These are phyloP conservation scores for Coniophora puteana DNA, from an alignment of 1,284 basidiomycete genomes.

Conservation along the genomic window DNA sequence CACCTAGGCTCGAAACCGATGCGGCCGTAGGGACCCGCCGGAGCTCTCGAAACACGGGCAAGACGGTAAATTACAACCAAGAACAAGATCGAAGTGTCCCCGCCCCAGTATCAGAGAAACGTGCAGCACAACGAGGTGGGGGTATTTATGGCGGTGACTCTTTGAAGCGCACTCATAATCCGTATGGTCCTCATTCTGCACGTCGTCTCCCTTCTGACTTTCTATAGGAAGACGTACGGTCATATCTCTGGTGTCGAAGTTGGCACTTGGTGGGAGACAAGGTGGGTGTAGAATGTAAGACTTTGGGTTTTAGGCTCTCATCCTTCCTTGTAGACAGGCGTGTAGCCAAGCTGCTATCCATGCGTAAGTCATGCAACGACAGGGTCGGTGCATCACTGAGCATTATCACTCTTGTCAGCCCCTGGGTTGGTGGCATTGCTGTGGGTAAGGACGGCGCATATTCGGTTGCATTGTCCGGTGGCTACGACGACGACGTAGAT, in stretches of 20 bases:
- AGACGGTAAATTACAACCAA: slow-evolving; percentile 50
- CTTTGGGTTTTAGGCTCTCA: not conserved
- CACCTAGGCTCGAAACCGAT: slow-evolving; percentile 13
- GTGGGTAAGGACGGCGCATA: slow-evolving; percentile 66
- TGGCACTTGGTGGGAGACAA: slow-evolving; percentile 76
- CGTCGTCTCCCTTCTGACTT: slow-evolving; percentile 4
- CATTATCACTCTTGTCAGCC: slow-evolving; percentile 34
- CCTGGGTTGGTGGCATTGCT: slow-evolving; percentile 77
- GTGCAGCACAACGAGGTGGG: slow-evolving; percentile 27
- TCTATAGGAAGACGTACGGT: slow-evolving; percentile 28
- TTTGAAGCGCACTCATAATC: slow-evolving; percentile 50
- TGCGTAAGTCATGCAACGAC: slow-evolving; percentile 46
- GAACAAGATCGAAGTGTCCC: slow-evolving; percentile 31
- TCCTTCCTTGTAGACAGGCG: slow-evolving; percentile 39
- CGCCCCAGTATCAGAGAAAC: slow-evolving; percentile 33
- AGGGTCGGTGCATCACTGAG: slow-evolving; percentile 44
- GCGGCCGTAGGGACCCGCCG: slow-evolving; percentile 40
- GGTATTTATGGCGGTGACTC: slow-evolving; percentile 36
- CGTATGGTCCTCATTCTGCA: slow-evolving; percentile 39
- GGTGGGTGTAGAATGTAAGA: slow-evolving; percentile 30
- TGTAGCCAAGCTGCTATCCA: slow-evolving; percentile 74
- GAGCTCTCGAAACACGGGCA: slow-evolving; percentile 61
- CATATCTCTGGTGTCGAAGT: slow-evolving; percentile 71
- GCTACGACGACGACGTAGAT: slow-evolving; percentile 84
- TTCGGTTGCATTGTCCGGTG: slow-evolving; percentile 78